These are phyloP conservation scores for Penicillium griseofulvum DNA, from an alignment of 2,329 filamentous ascomycete genomes.

Conservation along the genomic window DNA sequence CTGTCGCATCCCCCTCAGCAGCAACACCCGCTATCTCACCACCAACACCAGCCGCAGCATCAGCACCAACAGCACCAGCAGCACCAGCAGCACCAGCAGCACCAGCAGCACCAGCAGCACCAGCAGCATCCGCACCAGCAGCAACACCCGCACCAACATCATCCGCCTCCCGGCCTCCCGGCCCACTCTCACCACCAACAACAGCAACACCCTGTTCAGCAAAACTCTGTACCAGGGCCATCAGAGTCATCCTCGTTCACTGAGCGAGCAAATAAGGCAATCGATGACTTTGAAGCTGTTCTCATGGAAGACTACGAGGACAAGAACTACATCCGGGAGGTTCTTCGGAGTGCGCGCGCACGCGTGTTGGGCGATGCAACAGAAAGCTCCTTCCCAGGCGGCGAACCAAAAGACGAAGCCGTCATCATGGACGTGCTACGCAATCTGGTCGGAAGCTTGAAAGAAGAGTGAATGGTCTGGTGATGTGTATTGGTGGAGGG, in stretches of 20 bases:
- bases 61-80: constrained; percentile 12
- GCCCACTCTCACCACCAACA: constrained; percentile 18
- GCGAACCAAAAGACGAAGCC: constrained; percentile 45
- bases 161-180: constrained; percentile 20
- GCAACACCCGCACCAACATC: constrained; percentile 24
- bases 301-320: constrained; percentile 47
- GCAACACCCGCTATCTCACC: constrained; percentile 5
- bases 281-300: constrained; percentile 46
- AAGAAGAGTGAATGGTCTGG: constrained; percentile 28
- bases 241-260: constrained; percentile 38
- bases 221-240: constrained; percentile 23
- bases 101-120: constrained; percentile 19
- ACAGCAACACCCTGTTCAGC: constrained; percentile 21
- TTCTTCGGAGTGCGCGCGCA: constrained; percentile 44
- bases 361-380: constrained; percentile 40
- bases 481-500: constrained; percentile 3
- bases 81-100: constrained; percentile 25
- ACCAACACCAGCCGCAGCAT: constrained; percentile 5
- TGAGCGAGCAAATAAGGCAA: constrained; percentile 44
- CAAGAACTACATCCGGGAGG: constrained; percentile 46
- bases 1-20: constrained; percentile 15
- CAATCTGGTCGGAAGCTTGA: constrained; percentile 41
- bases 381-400: constrained; percentile 44
- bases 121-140: constrained; percentile 18
- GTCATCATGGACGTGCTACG: constrained; percentile 43